Evolutionary conservation across 495 filamentous ascomycete genomes (phyloP), one percentile per base, ranked within the genome.

Genomic region (Cladorrhinum samala): DNA sequence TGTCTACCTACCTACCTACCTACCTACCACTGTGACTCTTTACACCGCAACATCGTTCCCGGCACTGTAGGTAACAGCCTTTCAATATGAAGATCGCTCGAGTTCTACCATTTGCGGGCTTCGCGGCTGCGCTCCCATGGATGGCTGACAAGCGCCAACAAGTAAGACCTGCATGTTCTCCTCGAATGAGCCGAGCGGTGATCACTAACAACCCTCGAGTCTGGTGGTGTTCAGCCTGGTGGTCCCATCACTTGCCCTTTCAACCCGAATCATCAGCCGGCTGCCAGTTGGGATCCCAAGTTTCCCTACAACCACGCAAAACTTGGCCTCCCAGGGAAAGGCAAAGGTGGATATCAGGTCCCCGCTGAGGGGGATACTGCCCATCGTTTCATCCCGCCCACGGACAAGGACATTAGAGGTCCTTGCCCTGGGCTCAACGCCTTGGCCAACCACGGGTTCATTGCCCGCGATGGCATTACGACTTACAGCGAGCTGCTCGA

Each of bases 61-160:
- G 7, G 7, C 30, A 7, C 14, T 7, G 30, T 6, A 14, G 14
- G 7, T 37, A 14, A 37, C 16, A 42, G 7, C 16, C 39, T 5
- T 16, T 17, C 41, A 43, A 9, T 1, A 50, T 50, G 47, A 50
- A 37, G 27, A 18, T 38, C 2, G 1, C 19, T 20, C 47, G 7
- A 3, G 3, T 50, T 36, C 47, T 50, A 16, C 47, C 47, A 25
- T 36, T 50, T 23, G 47, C 39, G 25, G 47, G 47, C 25, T 3
- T 50, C 18, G 33, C 47, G 8, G 13, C 16, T 39, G 47, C 47
- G 6, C 30, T 50, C 8, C 47, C 47, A 50, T 50, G 47, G 47
- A 50, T 50, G 47, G 47, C 47, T 8, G 47, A 50, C 27, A 50
- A 50, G 47, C 47, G 47, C 21, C 47, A 50, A 21, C 47, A 50